These are phyloP conservation scores for Annulohypoxylon nitens DNA, from an alignment of 495 filamentous ascomycete genomes.

Conservation along the genomic window DNA sequence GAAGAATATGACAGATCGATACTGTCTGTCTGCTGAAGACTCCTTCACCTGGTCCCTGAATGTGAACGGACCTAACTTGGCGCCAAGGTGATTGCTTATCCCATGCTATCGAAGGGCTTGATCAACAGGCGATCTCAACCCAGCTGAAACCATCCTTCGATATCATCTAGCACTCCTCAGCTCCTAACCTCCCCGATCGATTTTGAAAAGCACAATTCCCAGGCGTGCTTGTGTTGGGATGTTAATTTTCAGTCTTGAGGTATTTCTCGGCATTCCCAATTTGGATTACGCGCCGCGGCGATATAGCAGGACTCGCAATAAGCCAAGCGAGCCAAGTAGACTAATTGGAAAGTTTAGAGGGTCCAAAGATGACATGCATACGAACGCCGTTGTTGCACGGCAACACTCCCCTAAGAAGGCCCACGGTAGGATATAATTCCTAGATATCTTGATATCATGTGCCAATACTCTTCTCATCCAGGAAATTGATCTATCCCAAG, in stretches of 20 bases:
- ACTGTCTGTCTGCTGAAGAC: slow-evolving; percentile 9
- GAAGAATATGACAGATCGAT: slow-evolving; percentile 30
- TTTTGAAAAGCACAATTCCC: neutral
- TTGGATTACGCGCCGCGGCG: neutral
- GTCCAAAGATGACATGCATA: slow-evolving; percentile 22
- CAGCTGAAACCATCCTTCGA: neutral
- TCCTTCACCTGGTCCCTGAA: slow-evolving; percentile 17
- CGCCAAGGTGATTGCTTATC: slow-evolving; percentile 14
- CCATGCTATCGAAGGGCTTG: neutral
- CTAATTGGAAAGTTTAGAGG: slow-evolving; percentile 28
- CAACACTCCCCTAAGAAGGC: neutral
- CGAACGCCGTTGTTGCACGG: neutral
- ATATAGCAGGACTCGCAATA: slow-evolving; percentile 2
- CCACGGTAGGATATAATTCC: neutral
- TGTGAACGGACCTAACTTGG: slow-evolving; percentile 23
- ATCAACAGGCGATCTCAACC: neutral
- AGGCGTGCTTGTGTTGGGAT: neutral
- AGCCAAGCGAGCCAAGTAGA: slow-evolving; percentile 46
- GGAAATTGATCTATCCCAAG: slow-evolving; percentile 11
- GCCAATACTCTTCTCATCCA: neutral
- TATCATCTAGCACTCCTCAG: neutral
- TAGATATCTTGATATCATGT: neutral
- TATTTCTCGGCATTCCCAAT: neutral
- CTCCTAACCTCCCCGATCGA: neutral
- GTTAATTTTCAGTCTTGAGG: neutral